Evolutionary conservation across 352 stramenopile species (phyloP).

Genomic region (Peronospora destructor): DNA sequence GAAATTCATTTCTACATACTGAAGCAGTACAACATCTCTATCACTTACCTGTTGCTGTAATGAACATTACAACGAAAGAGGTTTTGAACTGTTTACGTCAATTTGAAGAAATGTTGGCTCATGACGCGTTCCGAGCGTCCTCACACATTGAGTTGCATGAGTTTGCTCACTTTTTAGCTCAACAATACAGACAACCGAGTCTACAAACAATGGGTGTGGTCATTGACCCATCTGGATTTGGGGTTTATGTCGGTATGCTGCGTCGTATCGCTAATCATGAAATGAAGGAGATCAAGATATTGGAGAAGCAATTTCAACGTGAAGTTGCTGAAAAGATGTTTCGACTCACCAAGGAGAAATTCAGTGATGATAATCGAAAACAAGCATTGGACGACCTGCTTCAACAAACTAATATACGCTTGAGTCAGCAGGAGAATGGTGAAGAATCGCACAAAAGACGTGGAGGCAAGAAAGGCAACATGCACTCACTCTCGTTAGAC

Average conservation of each 20-base stretch:
- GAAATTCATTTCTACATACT: slow-evolving; percentile 73
- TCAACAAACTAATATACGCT: slow-evolving; percentile 24
- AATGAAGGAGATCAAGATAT: slow-evolving; percentile 69
- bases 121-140: slow-evolving; percentile 54
- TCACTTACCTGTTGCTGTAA: slow-evolving; percentile 33
- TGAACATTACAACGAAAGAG: slow-evolving; percentile 57
- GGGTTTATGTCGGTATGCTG: slow-evolving; percentile 71
- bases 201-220: slow-evolving; percentile 55
- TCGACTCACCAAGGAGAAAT: slow-evolving; percentile 79
- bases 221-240: slow-evolving; percentile 62
- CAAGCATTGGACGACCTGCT: slow-evolving; percentile 61
- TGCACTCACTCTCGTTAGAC: slow-evolving; percentile 68
- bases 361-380: slow-evolving; percentile 74
- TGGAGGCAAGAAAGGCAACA: slow-evolving; percentile 18
- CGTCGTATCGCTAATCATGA: slow-evolving; percentile 67
- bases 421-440: slow-evolving; percentile 11
- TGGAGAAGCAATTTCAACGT: slow-evolving; percentile 78
- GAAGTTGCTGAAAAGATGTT: slow-evolving; percentile 75
- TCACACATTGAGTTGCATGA: slow-evolving; percentile 57
- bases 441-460: slow-evolving; percentile 12
- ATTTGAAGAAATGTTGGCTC: slow-evolving; percentile 55
- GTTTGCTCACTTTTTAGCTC: slow-evolving; percentile 66
- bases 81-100: slow-evolving; percentile 57
- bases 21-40: slow-evolving; percentile 77
- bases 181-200: slow-evolving; percentile 59